phyloP scores from a whole-genome alignment of 2,329 filamentous ascomycete genomes.

The Septoria linicola region DNA sequence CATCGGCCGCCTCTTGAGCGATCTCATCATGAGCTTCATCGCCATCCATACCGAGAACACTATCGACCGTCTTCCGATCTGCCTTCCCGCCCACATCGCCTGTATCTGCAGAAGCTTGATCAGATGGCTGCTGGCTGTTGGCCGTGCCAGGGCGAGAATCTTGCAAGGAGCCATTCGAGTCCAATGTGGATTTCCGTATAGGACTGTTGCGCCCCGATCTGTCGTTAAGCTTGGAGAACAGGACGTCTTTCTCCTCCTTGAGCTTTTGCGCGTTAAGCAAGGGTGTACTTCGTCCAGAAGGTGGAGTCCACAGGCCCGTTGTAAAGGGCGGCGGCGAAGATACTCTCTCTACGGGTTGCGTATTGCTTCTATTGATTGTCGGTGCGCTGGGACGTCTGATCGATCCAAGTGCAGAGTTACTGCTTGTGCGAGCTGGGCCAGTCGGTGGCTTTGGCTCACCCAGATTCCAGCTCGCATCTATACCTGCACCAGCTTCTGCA shows the following conservation, averaged over 20 bases:
- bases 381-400: slow-evolving; percentile 24
- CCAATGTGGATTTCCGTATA: slow-evolving; percentile 36
- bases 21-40: slow-evolving; percentile 17
- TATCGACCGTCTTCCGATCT: slow-evolving; percentile 16
- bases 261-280: slow-evolving; percentile 21
- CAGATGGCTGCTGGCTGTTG: background rate
- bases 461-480: slow-evolving; percentile 23
- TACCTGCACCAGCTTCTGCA: slow-evolving; percentile 20
- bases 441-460: slow-evolving; percentile 28
- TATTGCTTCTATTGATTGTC: slow-evolving; percentile 27
- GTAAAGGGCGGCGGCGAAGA: slow-evolving; percentile 31
- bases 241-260: slow-evolving; percentile 25
- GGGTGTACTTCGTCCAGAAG: slow-evolving; percentile 28
- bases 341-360: slow-evolving; percentile 35
- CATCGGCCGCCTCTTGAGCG: slow-evolving; percentile 21
- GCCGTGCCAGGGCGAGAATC: slow-evolving; percentile 21
- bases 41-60: slow-evolving; percentile 22
- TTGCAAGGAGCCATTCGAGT: slow-evolving; percentile 37
- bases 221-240: slow-evolving; percentile 21
- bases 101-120: slow-evolving; percentile 1
- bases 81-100: slow-evolving; percentile 6
- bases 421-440: slow-evolving; percentile 21
- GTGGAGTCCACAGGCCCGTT: slow-evolving; percentile 43
- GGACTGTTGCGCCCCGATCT: slow-evolving; percentile 12
- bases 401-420: slow-evolving; percentile 26